A percentile compares a stretch with the other conserved stretches of the same genome.
phyloP scores from a whole-genome alignment of 78 protist genomes.

The Speleostelium caveatum region DNA sequence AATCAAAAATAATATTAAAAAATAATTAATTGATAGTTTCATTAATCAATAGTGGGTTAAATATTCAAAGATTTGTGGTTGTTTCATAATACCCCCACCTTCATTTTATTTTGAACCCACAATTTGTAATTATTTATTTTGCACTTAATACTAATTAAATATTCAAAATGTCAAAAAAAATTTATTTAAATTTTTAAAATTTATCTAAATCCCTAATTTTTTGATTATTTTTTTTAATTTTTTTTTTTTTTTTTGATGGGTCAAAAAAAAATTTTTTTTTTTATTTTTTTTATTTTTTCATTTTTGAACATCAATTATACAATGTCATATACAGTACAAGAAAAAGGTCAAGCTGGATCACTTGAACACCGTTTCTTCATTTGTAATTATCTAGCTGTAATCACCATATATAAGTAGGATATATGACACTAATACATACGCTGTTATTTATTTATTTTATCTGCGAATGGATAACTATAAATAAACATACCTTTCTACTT shows the following conservation, averaged over 20 bases:
- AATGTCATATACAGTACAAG: slow-evolving; percentile 7
- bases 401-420: not conserved
- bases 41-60: no score
- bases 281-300: not conserved
- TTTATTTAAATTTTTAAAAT: no score
- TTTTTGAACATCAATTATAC: slow-evolving; percentile 1
- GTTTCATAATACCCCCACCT: no score
- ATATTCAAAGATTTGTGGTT: no score
- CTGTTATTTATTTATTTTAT: no score
- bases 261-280: not conserved
- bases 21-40: no score
- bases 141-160: no score
- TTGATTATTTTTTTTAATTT: not conserved
- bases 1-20: no score
- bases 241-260: not conserved
- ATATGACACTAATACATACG: not conserved
- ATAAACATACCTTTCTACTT: slow-evolving; percentile 37
- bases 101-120: no score
- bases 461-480: not conserved
- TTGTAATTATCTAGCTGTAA: not conserved
- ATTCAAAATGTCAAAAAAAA: no score
- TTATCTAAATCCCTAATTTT: no score
- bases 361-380: slow-evolving; percentile 23
- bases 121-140: no score
- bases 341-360: slow-evolving; percentile 26